These are phyloP conservation scores for Purpureocillium takamizusanense DNA, from an alignment of 2,329 filamentous ascomycete genomes.

Conservation along the genomic window DNA sequence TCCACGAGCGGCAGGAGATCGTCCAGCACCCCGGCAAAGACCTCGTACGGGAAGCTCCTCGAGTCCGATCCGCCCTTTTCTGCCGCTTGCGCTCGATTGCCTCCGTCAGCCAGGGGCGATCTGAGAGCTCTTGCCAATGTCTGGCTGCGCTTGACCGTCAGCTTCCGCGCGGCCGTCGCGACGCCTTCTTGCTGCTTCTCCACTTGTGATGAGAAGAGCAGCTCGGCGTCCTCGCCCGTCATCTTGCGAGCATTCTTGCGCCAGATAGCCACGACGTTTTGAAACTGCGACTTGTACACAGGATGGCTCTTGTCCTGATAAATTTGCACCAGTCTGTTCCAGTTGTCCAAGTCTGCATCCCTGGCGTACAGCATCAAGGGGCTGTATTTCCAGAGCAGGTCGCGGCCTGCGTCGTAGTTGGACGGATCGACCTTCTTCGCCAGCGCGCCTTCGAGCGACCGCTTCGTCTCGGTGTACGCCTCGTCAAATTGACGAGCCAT, in stretches of 20 bases:
- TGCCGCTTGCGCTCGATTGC: conserved; percentile 29
- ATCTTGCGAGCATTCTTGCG: conserved; percentile 69
- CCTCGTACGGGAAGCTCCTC: conserved; percentile 66
- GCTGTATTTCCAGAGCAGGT: conserved; percentile 77
- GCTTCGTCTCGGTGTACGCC: conserved; percentile 61
- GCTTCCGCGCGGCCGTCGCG: conserved; percentile 69
- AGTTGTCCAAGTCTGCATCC: conserved; percentile 73
- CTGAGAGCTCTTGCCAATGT: conserved; percentile 69
- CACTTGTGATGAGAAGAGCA: conserved; percentile 75
- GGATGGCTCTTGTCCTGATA: conserved; percentile 72
- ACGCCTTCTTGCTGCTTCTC: conserved; percentile 81
- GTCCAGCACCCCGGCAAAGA: conserved; percentile 71
- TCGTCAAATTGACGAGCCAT: conserved; percentile 74
- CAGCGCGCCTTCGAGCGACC: conserved; percentile 51
- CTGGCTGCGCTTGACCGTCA: conserved; percentile 91
- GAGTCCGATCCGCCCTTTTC: conserved; percentile 55
- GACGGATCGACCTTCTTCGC: conserved; percentile 60
- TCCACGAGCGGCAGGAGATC: conserved; percentile 76
- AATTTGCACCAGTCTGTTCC: conserved; percentile 68
- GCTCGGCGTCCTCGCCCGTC: conserved; percentile 67
- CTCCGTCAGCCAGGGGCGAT: conserved; percentile 56
- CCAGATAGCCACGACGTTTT: conserved; percentile 68
- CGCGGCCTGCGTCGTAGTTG: conserved; percentile 63
- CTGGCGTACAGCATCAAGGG: conserved; percentile 81
- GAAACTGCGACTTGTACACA: conserved; percentile 76